phyloP scores from a whole-genome alignment of 169 alveolate genomes.

The Eimeria acervulina region DNA sequence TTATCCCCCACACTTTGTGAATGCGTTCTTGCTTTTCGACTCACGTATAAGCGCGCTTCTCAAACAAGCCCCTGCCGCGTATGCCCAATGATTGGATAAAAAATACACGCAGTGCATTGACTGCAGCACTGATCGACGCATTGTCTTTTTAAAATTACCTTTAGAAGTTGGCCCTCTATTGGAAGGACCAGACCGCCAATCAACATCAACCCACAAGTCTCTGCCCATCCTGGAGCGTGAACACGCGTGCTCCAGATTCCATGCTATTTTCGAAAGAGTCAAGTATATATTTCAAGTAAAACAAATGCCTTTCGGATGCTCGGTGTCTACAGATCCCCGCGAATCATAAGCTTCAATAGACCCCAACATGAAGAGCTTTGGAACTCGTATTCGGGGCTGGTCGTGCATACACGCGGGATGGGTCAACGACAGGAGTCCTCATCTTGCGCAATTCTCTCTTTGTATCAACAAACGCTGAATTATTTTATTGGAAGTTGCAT shows the following conservation, averaged over 20 bases:
- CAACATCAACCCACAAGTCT: neutral
- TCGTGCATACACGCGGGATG: neutral
- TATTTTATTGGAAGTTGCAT: neutral
- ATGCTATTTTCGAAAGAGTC: neutral
- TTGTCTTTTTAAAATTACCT: neutral
- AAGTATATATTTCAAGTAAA: neutral
- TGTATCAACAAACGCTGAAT: neutral
- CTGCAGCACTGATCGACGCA: too few species aligned
- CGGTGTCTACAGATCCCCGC: neutral
- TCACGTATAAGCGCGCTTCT: too few species aligned
- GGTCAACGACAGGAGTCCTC: neutral
- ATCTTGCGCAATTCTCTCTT: neutral
- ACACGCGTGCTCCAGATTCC: neutral
- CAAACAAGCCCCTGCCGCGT: too few species aligned
- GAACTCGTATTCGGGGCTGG: neutral
- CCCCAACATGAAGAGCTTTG: neutral
- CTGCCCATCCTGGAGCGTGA: neutral
- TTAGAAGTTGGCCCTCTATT: neutral
- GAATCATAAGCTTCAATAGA: neutral
- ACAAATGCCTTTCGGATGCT: neutral
- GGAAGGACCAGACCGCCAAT: neutral
- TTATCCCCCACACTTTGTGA: too few species aligned
- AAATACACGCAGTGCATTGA: too few species aligned
- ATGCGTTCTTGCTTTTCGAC: too few species aligned
- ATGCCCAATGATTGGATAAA: too few species aligned